Evolutionary conservation across 2,329 filamentous ascomycete genomes (phyloP), one percentile per base, ranked within the genome.

Genomic region (Coniochaeta sp.): DNA sequence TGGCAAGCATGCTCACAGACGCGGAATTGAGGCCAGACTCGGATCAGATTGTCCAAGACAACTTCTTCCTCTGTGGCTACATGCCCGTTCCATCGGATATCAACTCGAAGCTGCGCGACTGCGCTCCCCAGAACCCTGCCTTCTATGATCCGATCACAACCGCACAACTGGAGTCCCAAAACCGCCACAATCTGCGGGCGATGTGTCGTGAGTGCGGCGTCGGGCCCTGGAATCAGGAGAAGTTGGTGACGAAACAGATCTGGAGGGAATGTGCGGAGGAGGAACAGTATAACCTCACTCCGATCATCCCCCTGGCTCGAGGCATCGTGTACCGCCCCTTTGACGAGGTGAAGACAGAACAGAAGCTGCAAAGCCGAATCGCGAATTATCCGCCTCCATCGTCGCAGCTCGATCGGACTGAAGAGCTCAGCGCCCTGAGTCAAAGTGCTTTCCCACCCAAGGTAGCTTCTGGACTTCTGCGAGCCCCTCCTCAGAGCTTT

Each of bases 1-100:
- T 95, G 19, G 87, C 89, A 22, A 84, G 82, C 28, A 85, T 95
- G 75, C 80, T 95, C 26, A 84, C 90, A 64, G 87, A 91, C 61
- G 89, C 91, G 57, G 87, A 92, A 67, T 79, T 84, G 67, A 83
- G 90, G 63, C 90, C 90, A 1, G 85, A 87, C 58, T 89, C 90
- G 1, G 91, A 95, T 69, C 79, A 81, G 55, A 93, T 95, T 67
- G 87, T 93, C 44, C 85, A 89, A 65, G 90, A 95, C 69, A 79
- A 85, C 6, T 95, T 93, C 73, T 95, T 95, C 77, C 85, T 83
- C 58, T 81, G 87, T 32, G 89, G 89, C 16, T 91, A 88, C 72
- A 85, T 93, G 72, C 91, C 90, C 8, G 72, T 75, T 10, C 70
- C 81, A 19, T 74, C 78, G 47, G 85, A 88, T 63, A 87, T 88